phyloP scores from a whole-genome alignment of 2,329 filamentous ascomycete species.

The Fusarium heterosporum region DNA sequence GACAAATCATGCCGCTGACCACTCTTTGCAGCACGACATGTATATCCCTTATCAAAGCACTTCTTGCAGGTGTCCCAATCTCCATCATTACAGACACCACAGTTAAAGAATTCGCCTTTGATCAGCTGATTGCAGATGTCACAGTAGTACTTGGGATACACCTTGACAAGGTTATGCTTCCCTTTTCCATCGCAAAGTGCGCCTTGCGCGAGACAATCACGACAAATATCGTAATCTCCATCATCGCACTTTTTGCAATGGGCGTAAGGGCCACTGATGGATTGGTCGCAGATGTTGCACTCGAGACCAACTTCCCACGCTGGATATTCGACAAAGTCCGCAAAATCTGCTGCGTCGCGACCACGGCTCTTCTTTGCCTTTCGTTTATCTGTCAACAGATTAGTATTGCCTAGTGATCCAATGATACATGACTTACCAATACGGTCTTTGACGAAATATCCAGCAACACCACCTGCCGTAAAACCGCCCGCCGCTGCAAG shows the following conservation, averaged over 20 bases:
- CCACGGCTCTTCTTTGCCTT: slow-evolving; percentile 38
- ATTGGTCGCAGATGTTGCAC: slow-evolving; percentile 28
- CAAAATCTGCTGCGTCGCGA: slow-evolving; percentile 9
- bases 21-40: slow-evolving; percentile 1
- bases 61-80: slow-evolving; percentile 32
- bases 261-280: slow-evolving; percentile 27
- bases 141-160: slow-evolving; percentile 32
- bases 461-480: slow-evolving; percentile 28
- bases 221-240: slow-evolving; percentile 34
- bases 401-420: fast-evolving
- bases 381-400: slow-evolving; percentile 5
- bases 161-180: slow-evolving; percentile 30
- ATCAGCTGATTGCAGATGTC: slow-evolving; percentile 24
- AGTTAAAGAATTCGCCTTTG: slow-evolving; percentile 28
- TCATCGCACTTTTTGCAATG: slow-evolving; percentile 35
- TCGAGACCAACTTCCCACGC: slow-evolving; percentile 1
- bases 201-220: slow-evolving; percentile 28
- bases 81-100: slow-evolving; percentile 8
- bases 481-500: slow-evolving; percentile 32
- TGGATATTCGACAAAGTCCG: slow-evolving; percentile 29
- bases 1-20: slow-evolving; percentile 2
- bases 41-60: slow-evolving; percentile 27
- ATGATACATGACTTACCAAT: slow-evolving; percentile 1
- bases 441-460: slow-evolving; percentile 32
- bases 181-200: slow-evolving; percentile 17